A percentile compares a stretch with the other conserved stretches of the same genome.
phyloP scores from a whole-genome alignment of 2,329 filamentous ascomycete genomes.

The Aspergillus persii region DNA sequence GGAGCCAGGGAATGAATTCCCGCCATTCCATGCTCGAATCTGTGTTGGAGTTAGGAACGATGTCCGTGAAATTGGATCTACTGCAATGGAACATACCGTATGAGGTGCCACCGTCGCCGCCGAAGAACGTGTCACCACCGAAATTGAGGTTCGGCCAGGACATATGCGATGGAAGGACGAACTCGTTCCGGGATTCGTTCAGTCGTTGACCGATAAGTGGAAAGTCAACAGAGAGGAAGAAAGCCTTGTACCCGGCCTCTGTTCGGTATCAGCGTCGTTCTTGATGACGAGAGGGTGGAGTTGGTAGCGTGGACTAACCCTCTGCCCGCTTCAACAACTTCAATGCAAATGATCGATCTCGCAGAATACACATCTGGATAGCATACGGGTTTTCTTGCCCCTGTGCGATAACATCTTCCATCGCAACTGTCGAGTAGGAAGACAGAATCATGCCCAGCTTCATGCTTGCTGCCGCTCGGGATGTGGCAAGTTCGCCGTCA shows the following conservation, averaged over 20 bases:
- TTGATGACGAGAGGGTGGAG: neutral
- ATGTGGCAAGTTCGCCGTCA: conserved; percentile 52
- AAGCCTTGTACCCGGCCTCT: conserved; percentile 49
- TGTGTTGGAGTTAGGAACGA: conserved; percentile 1
- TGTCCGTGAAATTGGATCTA: neutral
- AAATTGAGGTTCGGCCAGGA: conserved; percentile 39
- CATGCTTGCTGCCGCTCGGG: conserved; percentile 42
- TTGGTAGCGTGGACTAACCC: conserved; percentile 23
- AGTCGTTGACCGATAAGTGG: conserved; percentile 51
- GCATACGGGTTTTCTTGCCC: conserved; percentile 43
- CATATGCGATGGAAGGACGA: conserved; percentile 43
- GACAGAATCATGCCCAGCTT: conserved; percentile 48
- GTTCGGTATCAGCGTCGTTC: neutral
- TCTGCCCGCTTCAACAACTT: conserved; percentile 41
- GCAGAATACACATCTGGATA: conserved; percentile 53
- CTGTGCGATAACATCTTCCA: conserved; percentile 46
- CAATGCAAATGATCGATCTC: conserved; percentile 41
- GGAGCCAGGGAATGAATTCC: conserved; percentile 46
- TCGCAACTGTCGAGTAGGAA: conserved; percentile 40
- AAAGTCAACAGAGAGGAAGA: conserved; percentile 54
- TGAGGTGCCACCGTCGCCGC: neutral
- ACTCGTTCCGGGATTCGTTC: conserved; percentile 53
- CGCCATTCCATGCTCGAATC: conserved; percentile 46
- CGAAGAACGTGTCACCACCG: neutral
- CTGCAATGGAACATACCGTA: neutral